A percentile compares a stretch with the other conserved stretches of the same genome.
These are phyloP conservation scores for Saccharum spontaneum DNA, from an alignment of 176 grass and related monocot genomes.

Conservation along the genomic window DNA sequence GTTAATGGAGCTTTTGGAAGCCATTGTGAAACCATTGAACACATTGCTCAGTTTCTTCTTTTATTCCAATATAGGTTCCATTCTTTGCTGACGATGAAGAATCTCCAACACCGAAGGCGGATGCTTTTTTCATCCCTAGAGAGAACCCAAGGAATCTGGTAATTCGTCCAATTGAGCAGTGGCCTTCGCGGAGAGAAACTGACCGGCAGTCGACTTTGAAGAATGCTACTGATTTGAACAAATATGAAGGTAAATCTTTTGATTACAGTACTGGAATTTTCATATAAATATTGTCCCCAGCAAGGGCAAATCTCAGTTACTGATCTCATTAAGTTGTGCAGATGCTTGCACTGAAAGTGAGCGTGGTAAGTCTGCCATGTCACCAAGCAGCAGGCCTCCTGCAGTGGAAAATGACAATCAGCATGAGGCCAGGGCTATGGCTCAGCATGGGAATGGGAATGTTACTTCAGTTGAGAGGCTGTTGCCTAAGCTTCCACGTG, in stretches of 20 bases:
- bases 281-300: neutral
- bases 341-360: constrained; percentile 31
- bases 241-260: constrained; percentile 52
- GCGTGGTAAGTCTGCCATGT: constrained; percentile 9
- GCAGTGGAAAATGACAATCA: constrained; percentile 41
- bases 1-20: neutral
- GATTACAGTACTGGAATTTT: neutral
- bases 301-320: neutral
- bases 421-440: constrained; percentile 19
- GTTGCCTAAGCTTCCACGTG: constrained; percentile 71
- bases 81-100: constrained; percentile 88
- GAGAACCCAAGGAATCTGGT: constrained; percentile 90
- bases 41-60: neutral
- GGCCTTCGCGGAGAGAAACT: constrained; percentile 41
- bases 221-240: constrained; percentile 40
- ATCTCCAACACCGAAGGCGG: constrained; percentile 80
- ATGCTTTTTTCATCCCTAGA: constrained; percentile 89
- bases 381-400: constrained; percentile 25
- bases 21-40: constrained; percentile 1
- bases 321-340: constrained; percentile 32
- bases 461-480: constrained; percentile 44
- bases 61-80: constrained; percentile 52
- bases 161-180: constrained; percentile 84
- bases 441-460: constrained; percentile 39
- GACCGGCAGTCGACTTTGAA: constrained; percentile 35